phyloP scores from a whole-genome alignment of 371 early-diverging fungal genomes.

The Fennellomyces sp. region DNA sequence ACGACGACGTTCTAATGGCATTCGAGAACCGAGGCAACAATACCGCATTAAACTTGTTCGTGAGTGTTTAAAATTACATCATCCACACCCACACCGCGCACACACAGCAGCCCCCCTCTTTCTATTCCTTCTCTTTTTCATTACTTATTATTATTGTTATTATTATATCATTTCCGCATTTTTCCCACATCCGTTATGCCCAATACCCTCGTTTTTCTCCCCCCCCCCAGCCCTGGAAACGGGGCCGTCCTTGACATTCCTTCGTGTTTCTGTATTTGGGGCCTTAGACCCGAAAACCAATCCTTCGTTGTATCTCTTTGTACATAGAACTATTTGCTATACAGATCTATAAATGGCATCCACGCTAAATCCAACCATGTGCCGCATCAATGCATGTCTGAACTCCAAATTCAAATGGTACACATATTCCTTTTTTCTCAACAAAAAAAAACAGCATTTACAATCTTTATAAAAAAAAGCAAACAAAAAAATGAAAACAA shows the following conservation, averaged over 20 bases:
- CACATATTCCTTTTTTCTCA: too few species aligned
- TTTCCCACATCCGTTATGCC: not conserved
- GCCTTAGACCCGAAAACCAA: too few species aligned
- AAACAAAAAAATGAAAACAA: not conserved
- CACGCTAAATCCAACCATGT: too few species aligned
- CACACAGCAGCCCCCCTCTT: not conserved
- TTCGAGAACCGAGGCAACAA: conserved; percentile 70
- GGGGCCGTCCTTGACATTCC: not conserved
- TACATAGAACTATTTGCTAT: not conserved
- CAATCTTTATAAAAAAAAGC: not conserved
- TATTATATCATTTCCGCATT: not conserved
- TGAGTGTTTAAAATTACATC: conserved; percentile 26
- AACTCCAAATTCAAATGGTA: not conserved
- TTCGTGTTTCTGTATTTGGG: too few species aligned
- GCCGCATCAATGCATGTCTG: conserved; percentile 4
- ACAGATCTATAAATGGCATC: too few species aligned
- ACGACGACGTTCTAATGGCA: conserved; percentile 94
- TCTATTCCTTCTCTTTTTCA: not conserved
- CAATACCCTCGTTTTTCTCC: conserved; percentile 11
- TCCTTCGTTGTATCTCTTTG: too few species aligned
- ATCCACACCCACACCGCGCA: not conserved
- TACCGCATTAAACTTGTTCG: conserved; percentile 45
- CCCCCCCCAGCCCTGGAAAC: not conserved
- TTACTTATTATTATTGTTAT: not conserved
- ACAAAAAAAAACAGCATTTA: conserved; percentile 2